These are phyloP conservation scores for Amanita exitialis DNA, from an alignment of 768 basidiomycete genomes.

Conservation along the genomic window DNA sequence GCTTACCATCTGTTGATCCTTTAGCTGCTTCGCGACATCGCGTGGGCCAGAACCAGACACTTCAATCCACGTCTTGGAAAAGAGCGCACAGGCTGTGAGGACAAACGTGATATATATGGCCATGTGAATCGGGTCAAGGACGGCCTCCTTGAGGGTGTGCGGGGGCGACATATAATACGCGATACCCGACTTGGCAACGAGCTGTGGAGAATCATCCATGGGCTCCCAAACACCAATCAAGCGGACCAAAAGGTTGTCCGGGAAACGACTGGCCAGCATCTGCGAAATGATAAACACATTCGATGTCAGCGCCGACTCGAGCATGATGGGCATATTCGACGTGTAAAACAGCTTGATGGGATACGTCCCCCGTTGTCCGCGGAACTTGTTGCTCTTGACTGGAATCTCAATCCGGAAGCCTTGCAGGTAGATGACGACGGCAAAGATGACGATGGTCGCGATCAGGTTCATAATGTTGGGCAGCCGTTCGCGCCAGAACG, in stretches of 20 bases:
- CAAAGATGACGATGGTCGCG: slow-evolving; percentile 87
- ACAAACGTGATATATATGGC: slow-evolving; percentile 87
- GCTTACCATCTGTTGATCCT: slow-evolving; percentile 97
- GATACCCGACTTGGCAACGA: slow-evolving; percentile 82
- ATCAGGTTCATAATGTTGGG: slow-evolving; percentile 98
- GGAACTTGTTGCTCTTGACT: slow-evolving; percentile 92
- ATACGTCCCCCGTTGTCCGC: slow-evolving; percentile 92
- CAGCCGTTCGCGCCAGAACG: slow-evolving; percentile 94
- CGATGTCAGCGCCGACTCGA: slow-evolving; percentile 84
- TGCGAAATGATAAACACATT: slow-evolving; percentile 96
- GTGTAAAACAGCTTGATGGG: slow-evolving; percentile 99
- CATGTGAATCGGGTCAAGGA: slow-evolving; percentile 92
- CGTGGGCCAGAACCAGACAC: slow-evolving; percentile 93
- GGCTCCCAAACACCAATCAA: slow-evolving; percentile 99
- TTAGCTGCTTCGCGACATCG: slow-evolving; percentile 95
- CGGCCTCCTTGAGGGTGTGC: slow-evolving; percentile 80
- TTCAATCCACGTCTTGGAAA: slow-evolving; percentile 99
- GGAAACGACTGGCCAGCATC: slow-evolving; percentile 91
- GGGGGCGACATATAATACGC: slow-evolving; percentile 98
- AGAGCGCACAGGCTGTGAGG: slow-evolving; percentile 88
- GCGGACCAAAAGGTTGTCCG: slow-evolving; percentile 79
- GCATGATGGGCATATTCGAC: slow-evolving; percentile 99
- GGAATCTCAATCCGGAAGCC: slow-evolving; percentile 99
- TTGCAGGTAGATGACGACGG: slow-evolving; percentile 94
- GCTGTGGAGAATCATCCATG: slow-evolving; percentile 87